phyloP scores from a whole-genome alignment of 75 land plant genomes.

The Isoetes taiwanensis region DNA sequence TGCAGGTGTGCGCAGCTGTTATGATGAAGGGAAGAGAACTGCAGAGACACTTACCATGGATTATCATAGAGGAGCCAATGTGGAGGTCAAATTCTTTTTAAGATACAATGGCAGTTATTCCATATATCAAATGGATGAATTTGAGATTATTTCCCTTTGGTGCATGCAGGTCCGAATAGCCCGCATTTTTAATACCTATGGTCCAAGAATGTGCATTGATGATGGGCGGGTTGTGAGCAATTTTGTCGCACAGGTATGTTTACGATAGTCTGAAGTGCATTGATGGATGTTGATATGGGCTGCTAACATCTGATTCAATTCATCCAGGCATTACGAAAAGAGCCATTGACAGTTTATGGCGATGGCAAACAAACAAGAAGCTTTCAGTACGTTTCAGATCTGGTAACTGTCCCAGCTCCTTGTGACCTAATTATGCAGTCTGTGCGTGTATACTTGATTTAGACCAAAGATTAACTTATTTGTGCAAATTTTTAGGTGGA shows the following conservation, averaged over 20 bases:
- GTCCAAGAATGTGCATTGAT: conserved; percentile 85
- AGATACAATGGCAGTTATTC: not conserved
- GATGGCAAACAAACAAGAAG: conserved; percentile 64
- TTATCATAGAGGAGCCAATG: conserved; percentile 70
- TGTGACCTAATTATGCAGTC: no score
- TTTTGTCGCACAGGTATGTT: conserved; percentile 68
- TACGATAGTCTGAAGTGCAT: no score
- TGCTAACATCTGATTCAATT: not conserved
- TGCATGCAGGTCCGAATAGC: conserved; percentile 61
- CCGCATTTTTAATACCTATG: conserved; percentile 75
- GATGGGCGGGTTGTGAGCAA: conserved; percentile 78
- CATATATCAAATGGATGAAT: no score
- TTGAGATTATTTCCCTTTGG: not conserved
- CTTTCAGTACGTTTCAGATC: conserved; percentile 47
- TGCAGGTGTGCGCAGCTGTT: conserved; percentile 80
- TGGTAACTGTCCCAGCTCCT: conserved; percentile 16
- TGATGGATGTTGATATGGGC: no score
- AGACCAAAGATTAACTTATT: no score
- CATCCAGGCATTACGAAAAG: conserved; percentile 36
- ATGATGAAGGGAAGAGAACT: conserved; percentile 77
- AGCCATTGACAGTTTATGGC: conserved; percentile 58
- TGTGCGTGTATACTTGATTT: no score
- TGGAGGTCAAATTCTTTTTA: conserved; percentile 37
- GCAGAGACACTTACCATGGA: conserved; percentile 87
- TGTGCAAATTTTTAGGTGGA: conserved; percentile 59